Evolutionary conservation across 2,329 filamentous ascomycete species (phyloP).

Genomic region (Akanthomyces dipterigenus): DNA sequence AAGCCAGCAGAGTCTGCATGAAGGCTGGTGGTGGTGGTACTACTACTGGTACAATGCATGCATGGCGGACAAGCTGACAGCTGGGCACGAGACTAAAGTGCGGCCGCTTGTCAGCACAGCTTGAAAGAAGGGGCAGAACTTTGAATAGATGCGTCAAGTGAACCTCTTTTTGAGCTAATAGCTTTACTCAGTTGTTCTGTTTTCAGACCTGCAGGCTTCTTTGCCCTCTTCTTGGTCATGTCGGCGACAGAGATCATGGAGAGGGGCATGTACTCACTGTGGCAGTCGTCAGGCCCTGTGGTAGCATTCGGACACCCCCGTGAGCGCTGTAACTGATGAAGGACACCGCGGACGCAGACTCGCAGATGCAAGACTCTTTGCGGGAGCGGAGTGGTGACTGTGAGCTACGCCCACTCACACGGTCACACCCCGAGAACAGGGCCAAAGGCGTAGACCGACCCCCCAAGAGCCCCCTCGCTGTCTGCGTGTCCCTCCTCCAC

Average conservation of each 20-base stretch:
- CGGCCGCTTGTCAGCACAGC: not conserved
- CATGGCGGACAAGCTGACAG: not conserved
- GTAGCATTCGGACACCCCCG: not conserved
- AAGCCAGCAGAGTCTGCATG: constrained; percentile 5
- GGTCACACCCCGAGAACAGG: not conserved
- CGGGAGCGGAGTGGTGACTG: too few relatives aligned
- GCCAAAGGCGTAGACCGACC: not conserved
- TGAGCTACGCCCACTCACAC: not conserved
- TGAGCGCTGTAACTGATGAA: not conserved
- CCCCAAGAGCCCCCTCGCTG: not conserved
- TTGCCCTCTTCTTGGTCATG: too few relatives aligned
- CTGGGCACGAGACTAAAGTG: not conserved
- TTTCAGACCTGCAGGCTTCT: not conserved
- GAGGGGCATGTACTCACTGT: not conserved
- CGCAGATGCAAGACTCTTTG: too few relatives aligned
- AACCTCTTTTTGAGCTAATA: too few relatives aligned
- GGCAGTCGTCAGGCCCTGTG: not conserved
- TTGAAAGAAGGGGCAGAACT: too few relatives aligned
- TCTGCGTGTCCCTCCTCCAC: not conserved
- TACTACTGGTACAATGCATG: too few relatives aligned
- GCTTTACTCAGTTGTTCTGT: too few relatives aligned
- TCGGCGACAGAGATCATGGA: too few relatives aligned
- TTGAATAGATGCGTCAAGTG: too few relatives aligned
- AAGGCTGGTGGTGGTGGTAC: not conserved
- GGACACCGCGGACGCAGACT: not conserved